A percentile compares a stretch with the other conserved stretches of the same genome.
Evolutionary conservation across 192 early-diverging fungal species (phyloP).

Genomic region (Backusella westeae): DNA sequence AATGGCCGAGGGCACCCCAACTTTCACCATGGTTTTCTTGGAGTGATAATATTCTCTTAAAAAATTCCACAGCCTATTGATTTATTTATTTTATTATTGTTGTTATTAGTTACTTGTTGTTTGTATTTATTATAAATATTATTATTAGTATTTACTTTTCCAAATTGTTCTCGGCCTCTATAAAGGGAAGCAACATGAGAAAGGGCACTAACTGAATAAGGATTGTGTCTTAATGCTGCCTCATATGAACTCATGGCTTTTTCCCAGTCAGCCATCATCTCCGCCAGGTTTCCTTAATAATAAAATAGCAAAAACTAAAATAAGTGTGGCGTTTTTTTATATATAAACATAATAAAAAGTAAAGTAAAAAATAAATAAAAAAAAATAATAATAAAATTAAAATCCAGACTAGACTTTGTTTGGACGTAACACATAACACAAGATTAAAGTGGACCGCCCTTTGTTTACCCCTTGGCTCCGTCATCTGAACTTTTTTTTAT

Average conservation of each 20-base stretch:
- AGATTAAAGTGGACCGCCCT: not conserved
- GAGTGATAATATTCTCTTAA: slow-evolving; percentile 80
- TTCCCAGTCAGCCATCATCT: slow-evolving; percentile 64
- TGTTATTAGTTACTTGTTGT: not conserved
- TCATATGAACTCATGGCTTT: slow-evolving; percentile 86
- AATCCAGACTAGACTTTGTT: slow-evolving; percentile 4
- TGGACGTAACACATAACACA: slow-evolving; percentile 1
- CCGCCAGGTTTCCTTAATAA: slow-evolving; percentile 29
- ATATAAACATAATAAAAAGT: not conserved
- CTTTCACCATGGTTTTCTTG: slow-evolving; percentile 88
- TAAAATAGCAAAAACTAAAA: slow-evolving; percentile 7
- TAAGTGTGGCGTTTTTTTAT: slow-evolving; percentile 5
- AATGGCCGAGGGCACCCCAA: slow-evolving; percentile 94
- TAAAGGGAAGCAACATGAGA: slow-evolving; percentile 84
- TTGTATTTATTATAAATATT: not conserved
- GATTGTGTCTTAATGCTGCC: slow-evolving; percentile 87
- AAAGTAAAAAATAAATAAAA: not conserved
- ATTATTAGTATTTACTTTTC: slow-evolving; percentile 46
- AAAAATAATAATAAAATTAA: slow-evolving; percentile 13
- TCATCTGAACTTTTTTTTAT: slow-evolving; percentile 9
- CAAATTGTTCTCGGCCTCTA: slow-evolving; percentile 78
- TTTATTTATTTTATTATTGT: not conserved
- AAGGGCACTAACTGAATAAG: slow-evolving; percentile 82
- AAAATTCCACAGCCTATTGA: slow-evolving; percentile 84
- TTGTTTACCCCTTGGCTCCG: not conserved